phyloP scores from a whole-genome alignment of 2,329 filamentous ascomycete species.

The Hypoxylon sp. region DNA sequence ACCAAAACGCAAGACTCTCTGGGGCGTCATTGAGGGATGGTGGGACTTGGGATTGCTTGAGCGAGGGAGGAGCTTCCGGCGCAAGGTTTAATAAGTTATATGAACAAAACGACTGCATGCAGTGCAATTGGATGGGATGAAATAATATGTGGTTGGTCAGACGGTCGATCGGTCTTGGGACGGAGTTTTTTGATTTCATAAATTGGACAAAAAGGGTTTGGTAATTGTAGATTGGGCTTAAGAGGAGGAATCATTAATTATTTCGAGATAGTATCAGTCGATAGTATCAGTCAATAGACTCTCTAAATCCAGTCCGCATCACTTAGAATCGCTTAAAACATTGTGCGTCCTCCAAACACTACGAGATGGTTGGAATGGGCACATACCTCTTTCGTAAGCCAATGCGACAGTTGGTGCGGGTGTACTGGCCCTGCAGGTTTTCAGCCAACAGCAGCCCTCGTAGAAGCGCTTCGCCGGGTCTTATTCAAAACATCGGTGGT shows the following conservation, averaged over 20 bases:
- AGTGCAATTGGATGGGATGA: constrained; percentile 8
- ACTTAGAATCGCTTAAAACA: neutral
- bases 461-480: neutral
- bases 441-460: neutral
- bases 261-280: too few species aligned
- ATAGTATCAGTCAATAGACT: neutral
- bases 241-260: constrained; percentile 23
- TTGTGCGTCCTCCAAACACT: too few species aligned
- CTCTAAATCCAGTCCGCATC: neutral
- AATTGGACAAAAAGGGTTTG: constrained; percentile 5
- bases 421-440: neutral
- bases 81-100: constrained; percentile 22
- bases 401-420: neutral
- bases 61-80: constrained; percentile 54
- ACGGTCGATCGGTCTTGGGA: neutral
- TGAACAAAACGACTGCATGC: neutral
- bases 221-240: constrained; percentile 21
- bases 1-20: constrained; percentile 61
- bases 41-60: constrained; percentile 66
- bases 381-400: neutral
- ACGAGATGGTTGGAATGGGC: neutral
- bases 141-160: constrained; percentile 2
- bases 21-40: constrained; percentile 65
- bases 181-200: constrained; percentile 21
- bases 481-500: neutral